Evolutionary conservation across 192 early-diverging fungal species (phyloP).

Genomic region (Entomortierella lignicola): DNA sequence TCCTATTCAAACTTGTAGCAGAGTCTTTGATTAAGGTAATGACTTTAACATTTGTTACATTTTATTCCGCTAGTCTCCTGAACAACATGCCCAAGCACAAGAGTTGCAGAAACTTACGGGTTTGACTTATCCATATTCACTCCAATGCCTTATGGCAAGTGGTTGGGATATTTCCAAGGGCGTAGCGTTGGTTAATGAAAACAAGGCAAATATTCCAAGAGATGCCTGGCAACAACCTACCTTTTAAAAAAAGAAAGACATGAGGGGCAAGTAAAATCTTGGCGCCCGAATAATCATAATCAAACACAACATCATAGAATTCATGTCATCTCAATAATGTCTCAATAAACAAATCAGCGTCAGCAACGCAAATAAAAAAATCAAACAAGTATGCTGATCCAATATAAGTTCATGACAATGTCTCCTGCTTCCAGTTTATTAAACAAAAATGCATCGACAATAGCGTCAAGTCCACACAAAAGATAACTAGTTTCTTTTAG

Average conservation of each 20-base stretch:
- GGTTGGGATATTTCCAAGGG: constrained; percentile 40
- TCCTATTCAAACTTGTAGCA: not conserved
- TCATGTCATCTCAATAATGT: too few relatives aligned
- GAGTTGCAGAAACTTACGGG: constrained; percentile 40
- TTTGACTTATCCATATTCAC: constrained; percentile 36
- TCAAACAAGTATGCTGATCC: not conserved
- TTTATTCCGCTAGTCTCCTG: constrained; percentile 18
- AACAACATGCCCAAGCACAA: constrained; percentile 41
- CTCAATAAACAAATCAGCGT: too few relatives aligned
- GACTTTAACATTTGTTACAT: not conserved
- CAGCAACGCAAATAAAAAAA: too few relatives aligned
- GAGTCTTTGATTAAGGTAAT: not conserved
- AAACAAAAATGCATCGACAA: not conserved
- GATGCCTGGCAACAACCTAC: constrained; percentile 21
- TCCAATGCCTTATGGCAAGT: constrained; percentile 35
- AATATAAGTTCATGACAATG: not conserved
- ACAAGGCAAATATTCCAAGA: constrained; percentile 6
- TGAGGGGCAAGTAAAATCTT: not conserved
- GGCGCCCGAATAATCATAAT: not conserved
- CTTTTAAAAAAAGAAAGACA: not conserved
- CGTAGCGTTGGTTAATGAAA: constrained; percentile 22
- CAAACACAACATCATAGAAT: not conserved
- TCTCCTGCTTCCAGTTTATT: not conserved
- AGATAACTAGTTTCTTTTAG: not conserved
- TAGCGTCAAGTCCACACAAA: constrained; percentile 8